phyloP scores from a whole-genome alignment of 2,329 filamentous ascomycete genomes.

The Venturiaceae sp. region DNA sequence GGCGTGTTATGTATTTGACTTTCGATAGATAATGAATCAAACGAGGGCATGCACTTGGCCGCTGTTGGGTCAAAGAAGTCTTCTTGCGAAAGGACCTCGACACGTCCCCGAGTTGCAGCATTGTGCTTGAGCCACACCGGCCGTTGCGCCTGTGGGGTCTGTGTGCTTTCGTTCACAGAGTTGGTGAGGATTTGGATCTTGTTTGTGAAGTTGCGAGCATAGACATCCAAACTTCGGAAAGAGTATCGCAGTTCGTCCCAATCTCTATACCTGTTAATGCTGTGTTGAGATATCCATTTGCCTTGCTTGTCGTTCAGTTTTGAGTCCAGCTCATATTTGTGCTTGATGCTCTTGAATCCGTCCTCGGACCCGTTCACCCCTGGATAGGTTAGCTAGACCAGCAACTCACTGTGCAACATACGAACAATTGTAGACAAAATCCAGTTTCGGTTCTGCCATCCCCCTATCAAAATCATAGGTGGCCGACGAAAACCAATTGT shows the following conservation, averaged over 20 bases:
- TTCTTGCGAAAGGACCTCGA: conserved; percentile 31
- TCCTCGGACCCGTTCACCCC: conserved; percentile 35
- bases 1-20: conserved; percentile 34
- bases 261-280: conserved; percentile 34
- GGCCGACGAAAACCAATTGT: conserved; percentile 30
- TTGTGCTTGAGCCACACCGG: conserved; percentile 29
- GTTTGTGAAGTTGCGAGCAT: conserved; percentile 30
- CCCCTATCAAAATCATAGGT: conserved; percentile 16
- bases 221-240: conserved; percentile 31
- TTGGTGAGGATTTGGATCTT: conserved; percentile 35
- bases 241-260: conserved; percentile 37
- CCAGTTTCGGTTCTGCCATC: conserved; percentile 29
- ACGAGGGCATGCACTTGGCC: conserved; percentile 31
- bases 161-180: conserved; percentile 17
- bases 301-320: conserved; percentile 30
- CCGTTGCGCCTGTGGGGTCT: conserved; percentile 20
- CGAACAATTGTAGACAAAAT: conserved; percentile 32
- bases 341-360: conserved; percentile 26
- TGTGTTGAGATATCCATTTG: conserved; percentile 31
- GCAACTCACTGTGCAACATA: background rate
- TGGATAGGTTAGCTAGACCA: conserved; percentile 4
- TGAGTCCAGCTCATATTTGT: conserved; percentile 29
- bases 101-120: conserved; percentile 14
- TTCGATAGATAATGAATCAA: conserved; percentile 34
- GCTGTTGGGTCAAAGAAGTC: conserved; percentile 31